Evolutionary conservation across 2,329 filamentous ascomycete genomes (phyloP).

Genomic region (Sordariomycetes sp.): DNA sequence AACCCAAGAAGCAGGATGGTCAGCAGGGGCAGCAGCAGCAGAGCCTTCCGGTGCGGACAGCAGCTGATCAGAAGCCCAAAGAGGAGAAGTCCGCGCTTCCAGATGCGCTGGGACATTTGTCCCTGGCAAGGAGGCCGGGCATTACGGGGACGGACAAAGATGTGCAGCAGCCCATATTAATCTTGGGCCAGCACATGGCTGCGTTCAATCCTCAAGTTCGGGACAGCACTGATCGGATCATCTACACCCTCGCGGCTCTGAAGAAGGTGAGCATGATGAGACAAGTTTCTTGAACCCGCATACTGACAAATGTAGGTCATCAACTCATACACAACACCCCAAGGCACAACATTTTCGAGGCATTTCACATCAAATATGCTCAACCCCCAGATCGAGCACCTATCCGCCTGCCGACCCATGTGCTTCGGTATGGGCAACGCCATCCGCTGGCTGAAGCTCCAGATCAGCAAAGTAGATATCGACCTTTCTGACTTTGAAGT

Average conservation of each 20-base stretch:
- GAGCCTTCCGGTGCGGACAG: constrained; percentile 20
- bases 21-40: constrained; percentile 11
- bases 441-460: constrained; percentile 87
- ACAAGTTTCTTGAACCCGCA: constrained; percentile 5
- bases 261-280: constrained; percentile 41
- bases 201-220: constrained; percentile 81
- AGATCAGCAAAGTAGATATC: constrained; percentile 84
- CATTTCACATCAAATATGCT: constrained; percentile 88
- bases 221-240: constrained; percentile 80
- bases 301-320: constrained; percentile 55
- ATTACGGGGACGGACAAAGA: constrained; percentile 56
- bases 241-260: constrained; percentile 82
- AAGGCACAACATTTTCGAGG: constrained; percentile 73
- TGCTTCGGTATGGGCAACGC: constrained; percentile 96
- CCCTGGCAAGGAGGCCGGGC: constrained; percentile 51
- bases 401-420: constrained; percentile 89
- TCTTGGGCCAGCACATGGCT: constrained; percentile 82
- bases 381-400: constrained; percentile 89
- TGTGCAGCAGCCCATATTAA: constrained; percentile 79
- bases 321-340: constrained; percentile 82
- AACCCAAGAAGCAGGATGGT: constrained; percentile 37
- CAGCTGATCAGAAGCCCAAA: constrained; percentile 27
- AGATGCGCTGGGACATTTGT: constrained; percentile 75
- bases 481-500: constrained; percentile 74
- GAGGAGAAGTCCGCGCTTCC: constrained; percentile 52